Evolutionary conservation across 1,284 basidiomycete species (phyloP), one percentile per base, ranked within the genome.

Genomic region (Ustilago trichophora): DNA sequence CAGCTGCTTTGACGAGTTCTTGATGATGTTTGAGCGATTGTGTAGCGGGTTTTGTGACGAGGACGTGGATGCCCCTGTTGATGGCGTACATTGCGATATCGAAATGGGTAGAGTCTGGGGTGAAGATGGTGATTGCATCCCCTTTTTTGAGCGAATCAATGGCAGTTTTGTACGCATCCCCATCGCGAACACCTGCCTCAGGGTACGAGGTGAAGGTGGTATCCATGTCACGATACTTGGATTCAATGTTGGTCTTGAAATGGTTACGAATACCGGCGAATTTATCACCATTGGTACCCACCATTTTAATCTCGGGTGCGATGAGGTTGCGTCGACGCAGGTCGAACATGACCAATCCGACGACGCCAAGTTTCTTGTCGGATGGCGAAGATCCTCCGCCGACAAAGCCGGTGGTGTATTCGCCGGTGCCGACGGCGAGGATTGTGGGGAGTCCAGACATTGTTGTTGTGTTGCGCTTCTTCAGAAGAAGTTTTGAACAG

Each of bases 1-100:
- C 87, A 10, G 92, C 91, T 0, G 88, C 86, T 34, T 86, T 85
- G 54, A 92, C 88, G 45, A 95, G 86, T 26, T 87, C 86, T 64
- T 88, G 88, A 82, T 96, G 93, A 79, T 95, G 88, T 51, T 87
- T 85, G 34, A 96, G 86, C 24, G 90, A 85, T 78, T 96, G 90
- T 0, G 91, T 92, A 1, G 92, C 93, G 0, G 93, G 93, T 82
- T 95, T 96, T 46, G 93, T 96, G 59, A 95, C 87, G 41, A 95
- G 86, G 35, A 95, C 92, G 81, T 95, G 93, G 48, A 93, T 84
- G 2, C 88, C 88, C 19, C 85, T 87, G 81, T 92, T 87, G 41
- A 95, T 89, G 3, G 93, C 93, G 74, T 92, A 91, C 42, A 89
- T 83, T 13, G 91, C 87, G 77, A 95, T 95, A 21, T 88, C 87